Evolutionary conservation across 768 basidiomycete genomes (phyloP).

Genomic region (Sarcodon aspratus): DNA sequence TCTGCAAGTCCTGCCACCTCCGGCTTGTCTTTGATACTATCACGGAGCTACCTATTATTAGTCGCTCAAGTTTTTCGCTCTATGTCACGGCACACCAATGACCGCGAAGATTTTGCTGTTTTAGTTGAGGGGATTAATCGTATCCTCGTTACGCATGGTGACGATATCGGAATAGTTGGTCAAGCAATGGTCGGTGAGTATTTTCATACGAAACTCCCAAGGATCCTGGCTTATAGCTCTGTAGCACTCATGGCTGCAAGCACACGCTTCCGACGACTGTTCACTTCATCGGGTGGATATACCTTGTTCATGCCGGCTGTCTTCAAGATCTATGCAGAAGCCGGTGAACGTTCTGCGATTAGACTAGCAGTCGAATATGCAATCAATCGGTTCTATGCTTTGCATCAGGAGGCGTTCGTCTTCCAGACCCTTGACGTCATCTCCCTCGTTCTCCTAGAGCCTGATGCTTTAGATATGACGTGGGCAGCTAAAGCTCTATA

Average conservation of each 20-base stretch:
- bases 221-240: not conserved
- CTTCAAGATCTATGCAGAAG: conserved; percentile 59
- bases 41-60: conserved; percentile 58
- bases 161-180: conserved; percentile 68
- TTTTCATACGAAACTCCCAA: not conserved
- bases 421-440: conserved; percentile 63
- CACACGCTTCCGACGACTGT: conserved; percentile 67
- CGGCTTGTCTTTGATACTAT: conserved; percentile 47
- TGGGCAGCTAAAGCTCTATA: conserved; percentile 49
- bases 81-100: conserved; percentile 61
- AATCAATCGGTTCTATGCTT: conserved; percentile 57
- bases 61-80: conserved; percentile 62
- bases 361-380: conserved; percentile 62
- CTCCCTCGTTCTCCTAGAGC: conserved; percentile 39
- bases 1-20: conserved; percentile 15
- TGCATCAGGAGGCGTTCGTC: conserved; percentile 62
- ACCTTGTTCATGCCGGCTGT: conserved; percentile 65
- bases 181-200: conserved; percentile 63
- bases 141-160: conserved; percentile 54
- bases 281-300: conserved; percentile 62
- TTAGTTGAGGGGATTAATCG: conserved; percentile 64
- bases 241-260: conserved; percentile 64
- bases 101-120: conserved; percentile 52
- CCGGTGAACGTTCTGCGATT: conserved; percentile 44
- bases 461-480: conserved; percentile 29